These are phyloP conservation scores for Wickerhamiella occidentalis DNA, from an alignment of 805 yeast species.

Conservation along the genomic window DNA sequence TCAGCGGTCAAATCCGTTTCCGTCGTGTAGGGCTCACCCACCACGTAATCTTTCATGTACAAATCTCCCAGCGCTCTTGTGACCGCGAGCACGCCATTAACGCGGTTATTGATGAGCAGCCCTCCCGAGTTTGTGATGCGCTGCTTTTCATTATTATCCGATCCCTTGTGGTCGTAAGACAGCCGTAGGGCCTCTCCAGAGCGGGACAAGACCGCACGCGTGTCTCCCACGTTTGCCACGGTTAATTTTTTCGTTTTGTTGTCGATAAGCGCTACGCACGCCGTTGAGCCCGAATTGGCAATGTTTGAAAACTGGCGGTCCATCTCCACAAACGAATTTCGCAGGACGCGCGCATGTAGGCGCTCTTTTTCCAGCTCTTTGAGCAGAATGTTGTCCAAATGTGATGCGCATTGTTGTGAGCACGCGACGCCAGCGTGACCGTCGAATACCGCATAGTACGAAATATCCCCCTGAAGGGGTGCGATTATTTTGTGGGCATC, in stretches of 20 bases:
- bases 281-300: conserved; percentile 85
- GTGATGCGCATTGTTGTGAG: conserved; percentile 89
- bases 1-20: conserved; percentile 54
- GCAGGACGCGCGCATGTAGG: conserved; percentile 37
- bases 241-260: conserved; percentile 49
- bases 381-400: conserved; percentile 52
- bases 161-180: conserved; percentile 88
- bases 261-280: conserved; percentile 69
- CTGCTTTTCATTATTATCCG: conserved; percentile 62
- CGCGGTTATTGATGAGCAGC: conserved; percentile 75
- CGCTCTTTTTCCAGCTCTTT: conserved; percentile 13
- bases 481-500: conserved; percentile 90
- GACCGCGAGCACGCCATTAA: conserved; percentile 90
- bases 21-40: conserved; percentile 87
- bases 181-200: conserved; percentile 64
- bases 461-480: conserved; percentile 56
- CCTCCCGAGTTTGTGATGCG: conserved; percentile 77
- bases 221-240: conserved; percentile 93
- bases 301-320: conserved; percentile 54
- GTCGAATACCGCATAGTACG: conserved; percentile 91
- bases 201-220: conserved; percentile 68
- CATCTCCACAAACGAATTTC: conserved; percentile 59
- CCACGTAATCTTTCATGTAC: conserved; percentile 80
- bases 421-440: conserved; percentile 95
- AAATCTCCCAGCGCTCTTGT: conserved; percentile 87